Base-by-base conservation (phyloP, 495 filamentous ascomycete species). In the Xylaria bambusicola region DNA sequence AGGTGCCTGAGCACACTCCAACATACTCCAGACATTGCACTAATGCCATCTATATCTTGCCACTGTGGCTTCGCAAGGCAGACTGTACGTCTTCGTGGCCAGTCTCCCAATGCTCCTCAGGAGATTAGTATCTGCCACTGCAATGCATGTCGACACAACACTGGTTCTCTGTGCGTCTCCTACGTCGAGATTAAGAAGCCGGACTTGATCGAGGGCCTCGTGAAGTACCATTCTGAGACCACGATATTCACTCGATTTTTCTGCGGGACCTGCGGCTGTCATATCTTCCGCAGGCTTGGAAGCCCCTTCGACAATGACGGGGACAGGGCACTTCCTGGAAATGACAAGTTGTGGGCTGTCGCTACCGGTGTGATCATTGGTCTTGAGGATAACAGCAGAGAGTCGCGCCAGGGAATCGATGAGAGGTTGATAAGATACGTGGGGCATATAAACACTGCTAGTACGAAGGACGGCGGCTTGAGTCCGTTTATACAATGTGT, bases 211-310 rank as follows among this genome's bases (percentile, higher is more conserved):
- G 57, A 72, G 10, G 68, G 69, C 1, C 71, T 87, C 8, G 73
- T 63, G 10, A 63, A 67, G 33, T 90, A 88, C 36, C 15, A 23
- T 18, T 49, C 24, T n/a, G 48, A n/a, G n/a, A 24, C 73, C 20
- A 46, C 81, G 10, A 79, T 70, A 6, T 12, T 10, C 18, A 52
- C 24, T 18, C 83, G 84, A 13, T 86, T 83, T 62, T 90, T 89
- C 70, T 92, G 89, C 70, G 62, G 66, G n/a, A 83, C 71, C 13
- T 93, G 89, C 60, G 88, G 88, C 29, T 82, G 84, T 24, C 85
- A 89, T 61, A 74, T 86, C 61, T 85, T 88, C 52, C 66, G 70
- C 20, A 9, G 20, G 18, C 52, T 27, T 8, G 24, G 29, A 20
- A 35, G 17, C 31, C 24, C 17, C 13, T 6, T 27, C 35, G 9